phyloP scores from a whole-genome alignment of 164 flowering plant genomes.

The Houttuynia cordata region DNA sequence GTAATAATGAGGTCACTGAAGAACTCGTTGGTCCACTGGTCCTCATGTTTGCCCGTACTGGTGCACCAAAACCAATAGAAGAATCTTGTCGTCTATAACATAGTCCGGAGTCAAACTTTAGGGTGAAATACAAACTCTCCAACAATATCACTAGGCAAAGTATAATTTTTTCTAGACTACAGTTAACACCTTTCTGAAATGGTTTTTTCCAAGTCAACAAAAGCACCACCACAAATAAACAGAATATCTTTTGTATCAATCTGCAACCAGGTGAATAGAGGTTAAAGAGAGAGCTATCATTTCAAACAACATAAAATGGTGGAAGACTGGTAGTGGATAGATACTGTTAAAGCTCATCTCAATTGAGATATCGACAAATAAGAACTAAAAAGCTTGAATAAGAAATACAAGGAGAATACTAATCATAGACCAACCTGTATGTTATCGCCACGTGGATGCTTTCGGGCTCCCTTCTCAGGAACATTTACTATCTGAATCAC shows the following conservation, averaged over 20 bases:
- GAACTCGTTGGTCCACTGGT: conserved; percentile 57
- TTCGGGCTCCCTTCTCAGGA: conserved; percentile 96
- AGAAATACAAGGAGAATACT: neutral
- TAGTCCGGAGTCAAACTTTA: conserved; percentile 1
- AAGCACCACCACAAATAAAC: conserved; percentile 98
- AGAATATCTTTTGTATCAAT: conserved; percentile 96
- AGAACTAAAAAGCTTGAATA: neutral
- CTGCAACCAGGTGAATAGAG: conserved; percentile 25
- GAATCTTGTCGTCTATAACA: conserved; percentile 84
- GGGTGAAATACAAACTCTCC: neutral
- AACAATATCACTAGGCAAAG: neutral
- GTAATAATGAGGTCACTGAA: conserved; percentile 66
- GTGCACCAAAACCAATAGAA: conserved; percentile 98
- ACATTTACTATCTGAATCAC: conserved; percentile 73
- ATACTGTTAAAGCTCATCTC: neutral
- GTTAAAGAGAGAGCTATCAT: conserved; percentile 1
- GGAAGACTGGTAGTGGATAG: too few relatives aligned
- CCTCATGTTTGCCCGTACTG: conserved; percentile 96
- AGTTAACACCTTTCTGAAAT: conserved; percentile 80
- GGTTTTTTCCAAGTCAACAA: conserved; percentile 90
- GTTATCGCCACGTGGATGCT: conserved; percentile 96
- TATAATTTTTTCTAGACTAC: conserved; percentile 1
- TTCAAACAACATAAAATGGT: neutral
- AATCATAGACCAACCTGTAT: conserved; percentile 51
- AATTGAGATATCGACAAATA: neutral